Base-by-base conservation (phyloP, 768 basidiomycete genomes). In the Lanmaoa pseudosensibilis region DNA sequence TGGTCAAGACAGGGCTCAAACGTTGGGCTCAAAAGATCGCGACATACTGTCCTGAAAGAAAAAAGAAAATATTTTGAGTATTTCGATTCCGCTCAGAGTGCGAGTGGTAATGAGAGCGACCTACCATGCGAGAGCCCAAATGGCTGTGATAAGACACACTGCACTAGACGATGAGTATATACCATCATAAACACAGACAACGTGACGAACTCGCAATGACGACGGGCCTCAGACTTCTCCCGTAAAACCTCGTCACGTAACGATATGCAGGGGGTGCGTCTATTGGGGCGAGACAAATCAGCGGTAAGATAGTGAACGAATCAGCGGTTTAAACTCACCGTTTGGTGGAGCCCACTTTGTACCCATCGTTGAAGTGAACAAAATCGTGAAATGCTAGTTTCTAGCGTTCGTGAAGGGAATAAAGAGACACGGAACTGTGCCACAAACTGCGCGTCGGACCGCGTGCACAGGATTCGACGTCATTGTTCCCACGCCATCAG, bases 101-200 rank as follows among this genome's bases (percentile, higher is more conserved):
- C 16, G 4, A 16, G 4, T 11, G 34, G 27, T 2, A 23, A 15
- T 27, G 19, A 37, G 6, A 34, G 1, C 44, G 18, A 78, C 88
- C 71, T 68, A 90, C 89, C 80, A 81, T 56, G 83, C 71, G 10
- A 91, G 70, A 23, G 80, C 64, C 85, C 87, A 91, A 16, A 90
- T 53, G 7, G 79, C 82, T 23, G 74, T 76, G 23, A 86, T 33
- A 43, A 79, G 56, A 2, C 79, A 74, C 47, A 69, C 78, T 79
- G 32, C 10, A 32, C 2, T 19, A 13, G 9, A 41, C 15, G 34
- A 25, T 55, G 30, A 61, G 51, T 13, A 53, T 34, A 25, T 45
- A 30, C 27, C 23, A 18, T 12, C 45, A 8, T 4, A 48, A 25
- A 50, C 9, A 5, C 4, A 44, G 11, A 49, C 7, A 16, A 62